A percentile compares a stretch with the other conserved stretches of the same genome.
Conservation (phyloP, 768 basidiomycete species). For the Agrocybe chaxingu region DNA sequence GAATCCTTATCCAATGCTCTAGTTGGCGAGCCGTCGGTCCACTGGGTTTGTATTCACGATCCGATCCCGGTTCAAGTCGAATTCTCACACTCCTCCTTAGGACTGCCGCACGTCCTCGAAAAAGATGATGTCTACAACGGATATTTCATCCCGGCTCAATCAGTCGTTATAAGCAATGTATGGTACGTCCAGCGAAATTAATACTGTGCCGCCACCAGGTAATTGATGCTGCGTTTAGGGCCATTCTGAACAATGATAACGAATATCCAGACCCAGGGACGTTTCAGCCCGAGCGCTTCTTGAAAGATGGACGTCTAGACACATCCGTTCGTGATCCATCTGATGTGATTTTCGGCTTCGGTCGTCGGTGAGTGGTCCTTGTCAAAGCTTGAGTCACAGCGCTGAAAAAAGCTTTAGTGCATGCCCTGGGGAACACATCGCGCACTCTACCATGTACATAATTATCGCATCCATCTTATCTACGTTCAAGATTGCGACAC, state of each 20-base stretch:
- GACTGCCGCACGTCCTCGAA: constrained; percentile 29
- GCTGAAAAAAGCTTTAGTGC: constrained; percentile 2
- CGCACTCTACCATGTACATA: constrained; percentile 22
- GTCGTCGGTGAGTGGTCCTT: constrained; percentile 26
- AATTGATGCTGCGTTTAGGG: constrained; percentile 16
- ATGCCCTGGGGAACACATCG: constrained; percentile 23
- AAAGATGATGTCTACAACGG: constrained; percentile 45
- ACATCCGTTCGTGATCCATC: constrained; percentile 31
- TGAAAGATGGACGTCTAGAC: constrained; percentile 32
- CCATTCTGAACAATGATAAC: constrained; percentile 25
- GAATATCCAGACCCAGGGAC: constrained; percentile 26
- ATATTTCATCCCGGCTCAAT: constrained; percentile 41
- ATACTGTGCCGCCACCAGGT: neutral
- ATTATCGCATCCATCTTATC: constrained; percentile 27
- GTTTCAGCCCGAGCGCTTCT: constrained; percentile 43
- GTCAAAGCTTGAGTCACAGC: neutral
- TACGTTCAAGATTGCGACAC: constrained; percentile 26
- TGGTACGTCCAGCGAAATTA: constrained; percentile 20
- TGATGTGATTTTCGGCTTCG: constrained; percentile 32
- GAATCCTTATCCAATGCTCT: neutral
- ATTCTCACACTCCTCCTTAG: constrained; percentile 8
- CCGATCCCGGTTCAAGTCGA: neutral
- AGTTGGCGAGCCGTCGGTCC: constrained; percentile 28
- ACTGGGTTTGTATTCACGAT: constrained; percentile 17
- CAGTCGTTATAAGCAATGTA: constrained; percentile 30